These are phyloP conservation scores for Polygonum aviculare DNA, from an alignment of 148 eudicot genomes.

Conservation along the genomic window DNA sequence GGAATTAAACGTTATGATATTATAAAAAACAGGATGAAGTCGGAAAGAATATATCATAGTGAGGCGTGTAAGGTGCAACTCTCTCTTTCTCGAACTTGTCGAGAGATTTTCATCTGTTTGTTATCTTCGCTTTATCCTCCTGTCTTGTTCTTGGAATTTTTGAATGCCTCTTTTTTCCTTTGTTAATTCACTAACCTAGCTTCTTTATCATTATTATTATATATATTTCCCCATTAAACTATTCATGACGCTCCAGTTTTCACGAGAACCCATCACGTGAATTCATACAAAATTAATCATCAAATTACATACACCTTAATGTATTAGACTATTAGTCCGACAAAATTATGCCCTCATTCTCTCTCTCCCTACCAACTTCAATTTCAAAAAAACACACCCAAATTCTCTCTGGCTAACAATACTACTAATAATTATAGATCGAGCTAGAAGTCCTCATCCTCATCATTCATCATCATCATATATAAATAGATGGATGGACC, in stretches of 20 bases:
- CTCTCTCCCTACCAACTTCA: neutral
- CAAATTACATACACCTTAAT: neutral
- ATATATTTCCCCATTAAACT: neutral
- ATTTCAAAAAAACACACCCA: neutral
- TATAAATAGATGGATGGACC: no score
- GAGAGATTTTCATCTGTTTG: neutral
- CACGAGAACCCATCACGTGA: constrained; percentile 2
- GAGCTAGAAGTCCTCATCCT: neutral
- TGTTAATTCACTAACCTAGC: neutral
- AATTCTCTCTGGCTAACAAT: no score
- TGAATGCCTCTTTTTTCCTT: neutral
- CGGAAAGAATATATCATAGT: neutral
- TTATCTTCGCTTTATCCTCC: constrained; percentile 12
- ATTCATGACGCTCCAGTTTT: neutral
- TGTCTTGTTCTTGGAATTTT: constrained; percentile 3
- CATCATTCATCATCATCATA: no score
- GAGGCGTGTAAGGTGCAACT: constrained; percentile 8
- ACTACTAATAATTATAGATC: neutral
- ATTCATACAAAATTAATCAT: neutral
- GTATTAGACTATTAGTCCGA: neutral
- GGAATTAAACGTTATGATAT: no score
- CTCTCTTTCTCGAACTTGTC: constrained; percentile 6
- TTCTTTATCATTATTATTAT: neutral
- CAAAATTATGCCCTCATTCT: neutral
- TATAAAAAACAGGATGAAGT: neutral